These are phyloP conservation scores for Rhynchosporium secalis DNA, from an alignment of 2,329 filamentous ascomycete species.

Conservation along the genomic window DNA sequence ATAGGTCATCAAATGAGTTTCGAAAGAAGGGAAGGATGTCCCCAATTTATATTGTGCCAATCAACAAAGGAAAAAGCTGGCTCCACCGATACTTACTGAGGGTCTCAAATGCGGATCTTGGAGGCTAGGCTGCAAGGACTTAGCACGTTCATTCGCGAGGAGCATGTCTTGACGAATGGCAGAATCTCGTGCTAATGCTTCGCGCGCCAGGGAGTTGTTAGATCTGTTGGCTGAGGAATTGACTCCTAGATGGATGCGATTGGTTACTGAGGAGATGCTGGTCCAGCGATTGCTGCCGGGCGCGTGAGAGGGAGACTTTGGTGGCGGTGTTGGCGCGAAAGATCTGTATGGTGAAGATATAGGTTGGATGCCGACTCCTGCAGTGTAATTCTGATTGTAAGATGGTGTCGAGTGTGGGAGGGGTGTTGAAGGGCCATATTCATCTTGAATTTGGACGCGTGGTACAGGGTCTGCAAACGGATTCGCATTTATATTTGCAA, in stretches of 20 bases:
- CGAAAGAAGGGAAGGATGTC: too few species aligned
- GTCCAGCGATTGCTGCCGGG: conserved; percentile 4
- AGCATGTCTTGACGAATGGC: conserved; percentile 9
- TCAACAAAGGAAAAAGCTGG: too few species aligned
- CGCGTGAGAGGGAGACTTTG: conserved; percentile 2
- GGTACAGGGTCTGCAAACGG: conserved; percentile 7
- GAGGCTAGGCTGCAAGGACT: neutral
- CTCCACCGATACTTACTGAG: neutral
- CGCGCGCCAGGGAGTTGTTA: neutral
- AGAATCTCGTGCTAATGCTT: conserved; percentile 4
- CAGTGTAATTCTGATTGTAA: neutral
- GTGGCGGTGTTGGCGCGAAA: conserved; percentile 5
- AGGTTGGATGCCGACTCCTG: neutral
- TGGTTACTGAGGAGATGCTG: neutral
- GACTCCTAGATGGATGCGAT: neutral
- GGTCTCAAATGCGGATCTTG: conserved; percentile 7
- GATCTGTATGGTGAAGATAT: neutral
- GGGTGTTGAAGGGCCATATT: neutral
- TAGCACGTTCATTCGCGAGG: conserved; percentile 1
- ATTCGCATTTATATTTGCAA: neutral
- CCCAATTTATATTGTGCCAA: too few species aligned
- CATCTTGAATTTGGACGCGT: neutral
- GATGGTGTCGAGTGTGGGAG: neutral
- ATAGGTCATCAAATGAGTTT: too few species aligned
- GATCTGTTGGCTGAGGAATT: neutral